Evolutionary conservation across 352 stramenopile species (phyloP).

Genomic region (Phytophthora sojae): DNA sequence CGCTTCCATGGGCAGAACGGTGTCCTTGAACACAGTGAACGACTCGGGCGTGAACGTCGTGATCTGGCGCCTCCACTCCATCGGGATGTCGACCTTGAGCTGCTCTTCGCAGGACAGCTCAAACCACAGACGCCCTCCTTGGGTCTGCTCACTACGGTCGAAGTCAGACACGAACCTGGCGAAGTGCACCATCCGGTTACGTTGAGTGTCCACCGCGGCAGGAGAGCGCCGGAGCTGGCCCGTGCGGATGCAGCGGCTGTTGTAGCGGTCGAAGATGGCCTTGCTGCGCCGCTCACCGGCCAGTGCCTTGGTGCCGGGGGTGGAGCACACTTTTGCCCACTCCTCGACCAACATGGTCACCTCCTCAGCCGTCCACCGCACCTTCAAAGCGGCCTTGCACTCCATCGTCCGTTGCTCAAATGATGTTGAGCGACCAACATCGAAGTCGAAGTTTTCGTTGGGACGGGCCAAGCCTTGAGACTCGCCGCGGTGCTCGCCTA

Average conservation of each 20-base stretch:
- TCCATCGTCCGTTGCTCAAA: conserved; percentile 8
- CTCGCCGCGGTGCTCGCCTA: not conserved
- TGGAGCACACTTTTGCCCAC: conserved; percentile 19
- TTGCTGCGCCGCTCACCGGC: conserved; percentile 16
- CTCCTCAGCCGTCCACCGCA: conserved; percentile 26
- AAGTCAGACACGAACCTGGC: conserved; percentile 25
- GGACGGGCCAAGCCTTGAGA: conserved; percentile 1
- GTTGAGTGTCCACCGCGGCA: conserved; percentile 22
- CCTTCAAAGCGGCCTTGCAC: conserved; percentile 20
- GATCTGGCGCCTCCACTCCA: conserved; percentile 22
- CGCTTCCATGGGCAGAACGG: conserved; percentile 10
- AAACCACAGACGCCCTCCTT: conserved; percentile 22
- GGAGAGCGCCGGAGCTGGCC: conserved; percentile 20
- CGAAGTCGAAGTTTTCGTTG: not conserved
- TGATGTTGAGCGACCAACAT: too few species aligned
- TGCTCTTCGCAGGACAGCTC: conserved; percentile 23
- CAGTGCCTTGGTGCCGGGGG: not conserved
- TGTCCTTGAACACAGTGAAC: conserved; percentile 10
- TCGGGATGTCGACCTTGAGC: conserved; percentile 7
- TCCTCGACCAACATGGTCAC: conserved; percentile 24
- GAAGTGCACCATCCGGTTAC: conserved; percentile 23
- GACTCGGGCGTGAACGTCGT: conserved; percentile 24
- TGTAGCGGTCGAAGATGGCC: conserved; percentile 29
- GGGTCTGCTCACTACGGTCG: not conserved
- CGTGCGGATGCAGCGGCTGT: conserved; percentile 13